Percentiles rank a stretch among this genome's conserved stretches.
These are phyloP conservation scores for Aureobasidium musti DNA, from an alignment of 2,329 filamentous ascomycete species.

Conservation along the genomic window DNA sequence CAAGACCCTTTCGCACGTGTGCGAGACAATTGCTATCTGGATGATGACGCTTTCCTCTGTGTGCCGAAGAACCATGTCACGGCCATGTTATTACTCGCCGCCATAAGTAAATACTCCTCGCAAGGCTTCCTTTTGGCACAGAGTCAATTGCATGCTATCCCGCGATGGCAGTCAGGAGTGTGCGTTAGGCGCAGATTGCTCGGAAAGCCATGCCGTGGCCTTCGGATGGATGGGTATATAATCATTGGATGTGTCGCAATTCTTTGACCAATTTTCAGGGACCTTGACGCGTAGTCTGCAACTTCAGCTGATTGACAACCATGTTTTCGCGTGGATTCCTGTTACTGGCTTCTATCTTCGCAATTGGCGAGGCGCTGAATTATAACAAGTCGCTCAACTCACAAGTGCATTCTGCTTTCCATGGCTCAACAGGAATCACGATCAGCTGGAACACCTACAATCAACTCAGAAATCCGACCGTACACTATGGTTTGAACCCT, in stretches of 20 bases:
- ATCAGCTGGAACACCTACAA: neutral
- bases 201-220: neutral
- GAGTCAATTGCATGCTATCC: neutral
- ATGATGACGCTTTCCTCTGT: neutral
- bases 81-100: neutral
- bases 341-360: neutral
- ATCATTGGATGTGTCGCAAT: neutral
- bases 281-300: neutral
- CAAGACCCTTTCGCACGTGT: neutral
- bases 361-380: neutral
- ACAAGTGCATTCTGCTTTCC: neutral
- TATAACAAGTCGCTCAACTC: neutral
- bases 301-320: neutral
- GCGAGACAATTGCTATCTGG: neutral
- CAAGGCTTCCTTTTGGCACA: neutral
- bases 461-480: neutral
- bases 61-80: neutral
- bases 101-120: neutral
- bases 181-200: neutral
- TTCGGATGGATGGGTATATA: neutral
- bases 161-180: neutral
- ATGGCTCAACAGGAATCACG: neutral
- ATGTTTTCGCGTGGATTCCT: neutral
- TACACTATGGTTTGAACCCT: neutral
- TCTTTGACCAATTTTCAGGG: neutral